These are phyloP conservation scores for Rubia balearica DNA, from an alignment of 305 asterid species.

Conservation along the genomic window DNA sequence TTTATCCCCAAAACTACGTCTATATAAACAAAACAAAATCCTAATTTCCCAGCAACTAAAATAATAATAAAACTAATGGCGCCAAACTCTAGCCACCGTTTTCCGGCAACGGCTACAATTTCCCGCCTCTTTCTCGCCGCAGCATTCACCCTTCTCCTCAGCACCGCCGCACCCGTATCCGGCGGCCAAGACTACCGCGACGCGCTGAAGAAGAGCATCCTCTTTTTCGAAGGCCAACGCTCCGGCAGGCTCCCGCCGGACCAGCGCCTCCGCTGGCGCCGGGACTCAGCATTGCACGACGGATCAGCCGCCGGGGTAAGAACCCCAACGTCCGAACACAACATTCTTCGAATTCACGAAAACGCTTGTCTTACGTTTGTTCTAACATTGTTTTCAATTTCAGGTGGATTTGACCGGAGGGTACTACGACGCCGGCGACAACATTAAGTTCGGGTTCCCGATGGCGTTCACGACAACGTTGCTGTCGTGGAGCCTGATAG, in stretches of 20 bases:
- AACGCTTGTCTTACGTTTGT: not conserved
- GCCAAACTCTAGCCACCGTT: slow-evolving; percentile 36
- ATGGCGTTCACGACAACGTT: slow-evolving; percentile 77
- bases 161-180: slow-evolving; percentile 11
- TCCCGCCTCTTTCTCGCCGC: slow-evolving; percentile 25
- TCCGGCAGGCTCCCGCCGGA: slow-evolving; percentile 74
- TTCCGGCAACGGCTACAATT: slow-evolving; percentile 25
- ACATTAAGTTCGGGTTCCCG: slow-evolving; percentile 74
- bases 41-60: slow-evolving; percentile 22
- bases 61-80: slow-evolving; percentile 40
- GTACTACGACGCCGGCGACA: slow-evolving; percentile 82
- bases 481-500: slow-evolving; percentile 78
- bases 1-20: slow-evolving; percentile 11
- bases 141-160: slow-evolving; percentile 12
- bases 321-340: not conserved
- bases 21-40: slow-evolving; percentile 9
- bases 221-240: slow-evolving; percentile 94
- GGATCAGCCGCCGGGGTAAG: slow-evolving; percentile 66
- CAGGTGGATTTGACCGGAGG: slow-evolving; percentile 75
- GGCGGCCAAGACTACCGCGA: slow-evolving; percentile 58
- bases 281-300: slow-evolving; percentile 72
- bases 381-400: not conserved
- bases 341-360: too few relatives aligned
- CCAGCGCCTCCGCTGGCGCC: slow-evolving; percentile 75
- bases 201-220: slow-evolving; percentile 73